phyloP scores from a whole-genome alignment of 768 basidiomycete genomes.

The Mycena maculata region DNA sequence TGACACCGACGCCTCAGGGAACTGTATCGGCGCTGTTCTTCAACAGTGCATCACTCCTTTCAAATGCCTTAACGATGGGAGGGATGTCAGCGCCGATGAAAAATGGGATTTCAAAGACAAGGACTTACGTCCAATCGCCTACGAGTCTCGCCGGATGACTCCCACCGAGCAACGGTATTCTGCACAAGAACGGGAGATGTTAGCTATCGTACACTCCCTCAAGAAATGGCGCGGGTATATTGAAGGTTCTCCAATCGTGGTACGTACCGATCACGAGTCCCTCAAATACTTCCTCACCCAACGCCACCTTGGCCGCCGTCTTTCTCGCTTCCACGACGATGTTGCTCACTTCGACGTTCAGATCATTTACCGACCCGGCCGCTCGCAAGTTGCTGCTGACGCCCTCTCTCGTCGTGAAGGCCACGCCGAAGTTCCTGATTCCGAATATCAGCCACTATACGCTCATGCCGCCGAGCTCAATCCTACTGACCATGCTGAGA shows the following conservation, averaged over 20 bases:
- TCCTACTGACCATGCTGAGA: constrained; percentile 5
- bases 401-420: constrained; percentile 35
- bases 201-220: constrained; percentile 32
- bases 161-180: constrained; percentile 29
- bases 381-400: constrained; percentile 33
- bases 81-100: too few species aligned
- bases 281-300: constrained; percentile 36
- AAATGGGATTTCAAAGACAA: too few species aligned
- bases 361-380: constrained; percentile 34
- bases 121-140: too few species aligned
- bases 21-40: too few species aligned
- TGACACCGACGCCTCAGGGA: too few species aligned
- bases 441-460: constrained; percentile 33
- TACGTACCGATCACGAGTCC: constrained; percentile 40
- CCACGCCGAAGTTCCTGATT: constrained; percentile 27
- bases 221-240: too few species aligned
- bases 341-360: constrained; percentile 30
- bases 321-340: constrained; percentile 37
- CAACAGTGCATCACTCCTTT: too few species aligned
- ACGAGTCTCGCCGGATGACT: too few species aligned
- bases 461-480: too few species aligned
- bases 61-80: too few species aligned
- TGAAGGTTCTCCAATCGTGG: too few species aligned
- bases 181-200: constrained; percentile 29
- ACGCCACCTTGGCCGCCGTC: constrained; percentile 36